Percentiles rank a stretch among this genome's conserved stretches.
These are phyloP conservation scores for Acer negundo DNA, from an alignment of 345 rosid genomes.

Conservation along the genomic window DNA sequence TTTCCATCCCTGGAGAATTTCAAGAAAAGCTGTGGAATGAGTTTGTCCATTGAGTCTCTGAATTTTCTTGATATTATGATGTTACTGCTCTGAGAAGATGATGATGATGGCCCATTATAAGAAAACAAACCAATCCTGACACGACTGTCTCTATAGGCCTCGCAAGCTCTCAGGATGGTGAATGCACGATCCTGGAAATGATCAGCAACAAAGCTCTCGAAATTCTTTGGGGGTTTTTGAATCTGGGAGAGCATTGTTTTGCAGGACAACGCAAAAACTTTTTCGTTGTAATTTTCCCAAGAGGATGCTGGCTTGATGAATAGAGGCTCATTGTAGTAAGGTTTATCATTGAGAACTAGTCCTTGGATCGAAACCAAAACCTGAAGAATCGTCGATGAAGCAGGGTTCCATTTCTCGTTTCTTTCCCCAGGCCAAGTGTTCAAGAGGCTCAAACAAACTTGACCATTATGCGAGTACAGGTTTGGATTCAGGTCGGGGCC, in stretches of 20 bases:
- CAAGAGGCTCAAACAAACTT: too few species aligned
- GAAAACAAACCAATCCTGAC: slow-evolving; percentile 12
- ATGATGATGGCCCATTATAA: not conserved
- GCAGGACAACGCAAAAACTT: slow-evolving; percentile 36
- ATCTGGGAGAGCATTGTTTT: slow-evolving; percentile 30
- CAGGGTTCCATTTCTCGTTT: too few species aligned
- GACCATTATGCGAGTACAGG: too few species aligned
- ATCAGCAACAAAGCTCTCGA: slow-evolving; percentile 32
- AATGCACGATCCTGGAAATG: slow-evolving; percentile 39
- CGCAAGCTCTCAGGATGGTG: slow-evolving; percentile 30
- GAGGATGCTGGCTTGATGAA: not conserved
- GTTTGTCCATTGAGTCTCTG: not conserved
- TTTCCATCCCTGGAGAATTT: slow-evolving; percentile 9
- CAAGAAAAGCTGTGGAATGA: not conserved
- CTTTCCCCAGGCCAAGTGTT: too few species aligned
- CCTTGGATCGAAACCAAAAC: too few species aligned
- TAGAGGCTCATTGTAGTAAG: slow-evolving; percentile 16
- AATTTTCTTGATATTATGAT: not conserved
- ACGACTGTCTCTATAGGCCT: slow-evolving; percentile 19
- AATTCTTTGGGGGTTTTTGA: slow-evolving; percentile 37
- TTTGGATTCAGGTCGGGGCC: too few species aligned
- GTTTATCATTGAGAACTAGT: not conserved
- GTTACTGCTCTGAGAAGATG: not conserved
- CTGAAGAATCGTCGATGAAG: too few species aligned
- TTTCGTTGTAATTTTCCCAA: slow-evolving; percentile 24